Percentiles rank a stretch among this genome's conserved stretches.
phyloP scores from a whole-genome alignment of 139 green algal species.

The Chlorella sorokiniana region DNA sequence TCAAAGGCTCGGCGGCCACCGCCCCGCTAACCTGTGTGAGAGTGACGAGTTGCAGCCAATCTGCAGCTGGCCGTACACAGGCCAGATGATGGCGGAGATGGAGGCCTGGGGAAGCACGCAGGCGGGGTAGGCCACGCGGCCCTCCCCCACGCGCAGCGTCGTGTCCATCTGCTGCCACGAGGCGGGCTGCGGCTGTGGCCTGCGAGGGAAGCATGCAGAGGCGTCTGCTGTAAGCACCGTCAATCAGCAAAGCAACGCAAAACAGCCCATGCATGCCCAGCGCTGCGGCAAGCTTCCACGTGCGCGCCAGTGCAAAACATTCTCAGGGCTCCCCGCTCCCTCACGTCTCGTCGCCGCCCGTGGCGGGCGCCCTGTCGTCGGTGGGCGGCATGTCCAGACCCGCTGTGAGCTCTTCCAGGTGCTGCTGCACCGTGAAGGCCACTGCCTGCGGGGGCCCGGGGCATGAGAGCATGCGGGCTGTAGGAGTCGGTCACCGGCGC shows the following conservation, averaged over 20 bases:
- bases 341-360: neutral
- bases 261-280: too few species aligned
- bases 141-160: conserved; percentile 7
- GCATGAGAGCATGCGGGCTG: neutral
- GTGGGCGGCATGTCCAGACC: neutral
- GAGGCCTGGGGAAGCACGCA: neutral
- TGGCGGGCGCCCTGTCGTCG: neutral
- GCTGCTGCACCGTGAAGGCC: neutral
- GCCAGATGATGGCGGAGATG: conserved; percentile 7
- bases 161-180: conserved; percentile 15
- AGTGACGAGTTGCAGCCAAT: conserved; percentile 11
- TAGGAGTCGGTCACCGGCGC: too few species aligned
- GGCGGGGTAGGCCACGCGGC: neutral
- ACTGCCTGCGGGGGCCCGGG: neutral
- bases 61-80: conserved; percentile 9
- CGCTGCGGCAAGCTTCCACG: too few species aligned
- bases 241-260: too few species aligned
- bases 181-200: neutral
- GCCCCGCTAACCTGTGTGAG: neutral
- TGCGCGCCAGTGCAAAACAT: too few species aligned
- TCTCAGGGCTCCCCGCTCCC: too few species aligned
- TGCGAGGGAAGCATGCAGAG: too few species aligned
- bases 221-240: too few species aligned
- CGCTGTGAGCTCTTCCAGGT: neutral
- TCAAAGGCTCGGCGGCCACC: neutral